phyloP scores from a whole-genome alignment of 495 filamentous ascomycete genomes.

The Talaromyces wortmannii region DNA sequence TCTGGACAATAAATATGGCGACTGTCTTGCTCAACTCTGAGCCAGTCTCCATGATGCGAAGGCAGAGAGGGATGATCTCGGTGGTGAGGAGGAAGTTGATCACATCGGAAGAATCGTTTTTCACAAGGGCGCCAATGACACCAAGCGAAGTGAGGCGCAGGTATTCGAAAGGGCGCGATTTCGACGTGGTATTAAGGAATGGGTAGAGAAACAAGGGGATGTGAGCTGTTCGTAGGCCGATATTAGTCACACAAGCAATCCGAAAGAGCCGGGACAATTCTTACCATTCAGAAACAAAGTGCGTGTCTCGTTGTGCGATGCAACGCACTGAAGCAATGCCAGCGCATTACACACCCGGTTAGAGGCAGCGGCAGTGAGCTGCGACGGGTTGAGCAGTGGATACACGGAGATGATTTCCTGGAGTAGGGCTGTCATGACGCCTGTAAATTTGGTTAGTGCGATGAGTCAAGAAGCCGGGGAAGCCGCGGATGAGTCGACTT shows the following conservation, averaged over 20 bases:
- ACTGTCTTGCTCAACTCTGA: slow-evolving; percentile 98
- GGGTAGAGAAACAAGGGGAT: slow-evolving; percentile 98
- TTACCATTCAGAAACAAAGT: slow-evolving; percentile 86
- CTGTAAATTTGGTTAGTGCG: slow-evolving; percentile 36
- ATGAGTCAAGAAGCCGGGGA: background rate
- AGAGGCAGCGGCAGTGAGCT: slow-evolving; percentile 91
- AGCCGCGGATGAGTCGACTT: slow-evolving; percentile 20
- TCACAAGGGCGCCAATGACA: slow-evolving; percentile 94
- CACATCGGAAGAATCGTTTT: slow-evolving; percentile 97
- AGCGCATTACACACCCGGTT: slow-evolving; percentile 98
- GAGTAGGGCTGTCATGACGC: slow-evolving; percentile 95
- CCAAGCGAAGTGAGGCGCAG: slow-evolving; percentile 95
- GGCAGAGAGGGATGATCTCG: slow-evolving; percentile 96
- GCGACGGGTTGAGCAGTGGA: slow-evolving; percentile 89
- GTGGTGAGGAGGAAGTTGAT: slow-evolving; percentile 99
- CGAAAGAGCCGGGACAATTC: background rate
- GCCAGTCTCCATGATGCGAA: slow-evolving; percentile 98
- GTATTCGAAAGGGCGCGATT: slow-evolving; percentile 97
- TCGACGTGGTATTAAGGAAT: slow-evolving; percentile 98
- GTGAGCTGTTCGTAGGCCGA: slow-evolving; percentile 57
- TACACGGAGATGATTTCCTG: slow-evolving; percentile 99
- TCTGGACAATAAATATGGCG: slow-evolving; percentile 99
- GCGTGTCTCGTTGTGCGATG: slow-evolving; percentile 93
- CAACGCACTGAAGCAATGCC: slow-evolving; percentile 93
- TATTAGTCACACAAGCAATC: slow-evolving; percentile 8